Evolutionary conservation across 176 grass and related monocot genomes (phyloP).

Genomic region (Avena sativa): DNA sequence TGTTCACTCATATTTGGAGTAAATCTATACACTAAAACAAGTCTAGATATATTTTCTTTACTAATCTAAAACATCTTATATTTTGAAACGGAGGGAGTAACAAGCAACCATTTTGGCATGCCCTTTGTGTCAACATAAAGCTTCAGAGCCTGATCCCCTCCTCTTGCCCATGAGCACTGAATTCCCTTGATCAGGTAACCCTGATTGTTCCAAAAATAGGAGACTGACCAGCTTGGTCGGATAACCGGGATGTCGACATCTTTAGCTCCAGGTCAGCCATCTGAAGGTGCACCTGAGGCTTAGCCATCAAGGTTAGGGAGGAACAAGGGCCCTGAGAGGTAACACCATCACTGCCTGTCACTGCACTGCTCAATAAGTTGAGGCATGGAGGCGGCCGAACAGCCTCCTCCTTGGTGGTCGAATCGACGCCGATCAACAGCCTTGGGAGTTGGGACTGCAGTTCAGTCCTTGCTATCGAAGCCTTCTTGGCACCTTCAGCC

Average conservation of each 20-base stretch:
- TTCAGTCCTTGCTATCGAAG: conserved; percentile 19
- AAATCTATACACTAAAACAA: no score
- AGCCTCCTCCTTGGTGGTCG: conserved; percentile 12
- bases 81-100: not conserved
- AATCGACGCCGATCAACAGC: not conserved
- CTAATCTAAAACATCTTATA: no score
- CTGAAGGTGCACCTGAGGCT: conserved; percentile 46
- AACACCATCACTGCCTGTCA: not conserved
- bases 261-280: conserved; percentile 67
- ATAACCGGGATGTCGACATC: conserved; percentile 58
- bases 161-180: conserved; percentile 5
- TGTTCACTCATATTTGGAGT: no score
- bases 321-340: conserved; percentile 16
- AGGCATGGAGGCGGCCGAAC: conserved; percentile 31
- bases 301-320: conserved; percentile 22
- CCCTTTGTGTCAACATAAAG: conserved; percentile 57
- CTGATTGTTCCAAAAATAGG: conserved; percentile 49
- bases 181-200: conserved; percentile 38
- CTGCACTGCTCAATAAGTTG: conserved; percentile 44
- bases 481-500: conserved; percentile 43
- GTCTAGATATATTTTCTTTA: no score
- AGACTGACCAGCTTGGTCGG: conserved; percentile 26
- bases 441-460: conserved; percentile 32
- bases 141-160: conserved; percentile 27
- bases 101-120: conserved; percentile 27